Base-by-base conservation (phyloP, 2,329 filamentous ascomycete genomes). In the Exophiala viscosa region DNA sequence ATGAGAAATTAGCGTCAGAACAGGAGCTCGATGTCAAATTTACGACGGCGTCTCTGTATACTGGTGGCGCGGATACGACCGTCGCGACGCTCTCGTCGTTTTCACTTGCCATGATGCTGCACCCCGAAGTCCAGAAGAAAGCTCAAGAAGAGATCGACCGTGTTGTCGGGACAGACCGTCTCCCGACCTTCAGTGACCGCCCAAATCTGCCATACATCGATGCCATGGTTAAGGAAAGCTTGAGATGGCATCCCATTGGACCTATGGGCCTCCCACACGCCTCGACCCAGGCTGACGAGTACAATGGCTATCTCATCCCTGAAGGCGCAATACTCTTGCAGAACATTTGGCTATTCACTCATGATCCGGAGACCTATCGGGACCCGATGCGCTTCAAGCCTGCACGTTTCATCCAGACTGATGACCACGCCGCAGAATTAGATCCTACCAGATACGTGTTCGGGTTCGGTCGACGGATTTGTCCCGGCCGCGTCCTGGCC, bases 401-500 rank as follows among this genome's bases (percentile, higher is more conserved):
- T 0, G 72, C 73, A 13, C 68, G 76, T 0, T 74, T 71, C 57
- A 58, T 76, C 0, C 57, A 54, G 0, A 59, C 62, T 0, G 59
- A 66, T 8, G 63, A 54, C 2, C 62, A 65, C 13, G 57, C 60
- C 0, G 63, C 69, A 0, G 71, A 76, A 48, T 66, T 66, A 3
- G 69, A 73, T 50, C 72, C 68, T 71, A 28, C 35, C 14, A 78
- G 80, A 1, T 75, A 80, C 0, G 77, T 73, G 45, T 79, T 83
- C 55, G 81, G 76, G 0, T 82, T 81, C 60, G 80, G 80, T 0
- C 68, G 79, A 6, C 69, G 81, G 3, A 65, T 73, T n/a, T 77
- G 73, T 47, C 73, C 67, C 0, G 69, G 68, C 0, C 49, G 64
- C 5, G 51, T 63, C 52, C 62, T 72, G 35, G 68, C 67, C 2